Evolutionary conservation across 148 eudicot genomes (phyloP), one percentile per base, ranked within the genome.

Genomic region (Camellia sinensis): DNA sequence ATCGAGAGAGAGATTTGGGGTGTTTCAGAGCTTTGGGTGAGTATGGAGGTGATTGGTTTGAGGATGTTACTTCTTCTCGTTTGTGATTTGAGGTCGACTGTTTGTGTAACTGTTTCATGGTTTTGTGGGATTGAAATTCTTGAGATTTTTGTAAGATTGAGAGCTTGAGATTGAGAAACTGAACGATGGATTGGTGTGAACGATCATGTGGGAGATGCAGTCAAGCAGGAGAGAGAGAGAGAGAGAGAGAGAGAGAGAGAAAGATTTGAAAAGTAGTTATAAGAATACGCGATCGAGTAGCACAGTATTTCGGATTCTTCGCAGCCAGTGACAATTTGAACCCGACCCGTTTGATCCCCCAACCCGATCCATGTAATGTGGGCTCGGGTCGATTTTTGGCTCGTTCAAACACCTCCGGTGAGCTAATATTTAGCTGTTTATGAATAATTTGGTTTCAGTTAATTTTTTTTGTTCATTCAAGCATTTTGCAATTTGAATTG

Each of bases 21-120:
- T 86, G 89, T 73, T 90, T 92, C 4, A 72, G 82, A 63, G 93
- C 12, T 82, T 90, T 90, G n/a, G 97, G 92, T 0, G 93, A 88
- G 85, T 91, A 91, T 0, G 86, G 78, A 7, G 84, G 50, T 14
- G 86, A 70, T 17, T 70, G 82, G 1, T 80, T 69, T 45, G 82
- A 45, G 4, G 89, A 78, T 2, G 80, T 76, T 50, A 89, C 92
- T 79, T 88, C 91, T 45, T 87, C 92, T 43, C 88, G 60, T 43
- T 83, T 63, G 56, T 29, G 79, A 13, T 48, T 48, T 60, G 79
- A 22, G 67, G 76, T 68, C 2, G 80, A 57, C 79, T 86, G 97
- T 64, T 90, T 92, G 88, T 92, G 97, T 66, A 92, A 76, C 83
- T 90, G 95, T 78, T 92, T 92, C 97, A 87, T 87, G 50, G 72